These are phyloP conservation scores for Monoraphidium neglectum DNA, from an alignment of 139 green algal species.

Conservation along the genomic window DNA sequence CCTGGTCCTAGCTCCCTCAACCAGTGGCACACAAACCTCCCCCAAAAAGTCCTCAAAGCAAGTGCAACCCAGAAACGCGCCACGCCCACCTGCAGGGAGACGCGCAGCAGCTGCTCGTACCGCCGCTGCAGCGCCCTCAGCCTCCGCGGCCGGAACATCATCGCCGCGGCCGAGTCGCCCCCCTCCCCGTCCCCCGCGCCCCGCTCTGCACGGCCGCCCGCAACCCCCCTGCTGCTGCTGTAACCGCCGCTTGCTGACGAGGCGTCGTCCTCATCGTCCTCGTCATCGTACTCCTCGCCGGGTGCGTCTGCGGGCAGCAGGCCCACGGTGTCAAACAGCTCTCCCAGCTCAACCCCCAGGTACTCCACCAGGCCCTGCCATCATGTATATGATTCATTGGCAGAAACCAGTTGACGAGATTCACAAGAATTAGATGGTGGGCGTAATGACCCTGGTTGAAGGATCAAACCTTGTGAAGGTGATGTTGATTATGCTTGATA, in stretches of 20 bases:
- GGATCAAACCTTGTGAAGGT: too few relatives aligned
- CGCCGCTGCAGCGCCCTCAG: slow-evolving; percentile 13
- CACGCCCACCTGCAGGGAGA: slow-evolving; percentile 23
- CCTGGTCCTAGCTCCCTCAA: too few relatives aligned
- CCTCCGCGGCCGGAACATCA: slow-evolving; percentile 29
- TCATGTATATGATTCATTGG: too few relatives aligned
- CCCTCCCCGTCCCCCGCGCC: not conserved
- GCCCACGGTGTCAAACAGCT: slow-evolving; percentile 23
- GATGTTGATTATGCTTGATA: too few relatives aligned
- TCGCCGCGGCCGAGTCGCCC: not conserved
- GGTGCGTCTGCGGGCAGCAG: slow-evolving; percentile 8
- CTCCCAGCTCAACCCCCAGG: slow-evolving; percentile 26
- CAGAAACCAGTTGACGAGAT: too few relatives aligned
- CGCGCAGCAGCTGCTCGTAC: slow-evolving; percentile 31
- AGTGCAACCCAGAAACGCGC: too few relatives aligned
- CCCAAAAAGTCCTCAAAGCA: too few relatives aligned
- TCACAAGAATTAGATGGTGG: too few relatives aligned
- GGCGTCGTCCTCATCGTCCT: slow-evolving; percentile 5
- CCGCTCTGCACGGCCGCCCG: not conserved
- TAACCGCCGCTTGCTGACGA: not conserved
- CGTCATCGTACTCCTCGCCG: slow-evolving; percentile 17
- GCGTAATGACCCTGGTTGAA: too few relatives aligned
- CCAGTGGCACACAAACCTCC: too few relatives aligned
- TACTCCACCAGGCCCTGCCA: slow-evolving; percentile 31
- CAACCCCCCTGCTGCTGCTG: not conserved